Evolutionary conservation across 2,329 filamentous ascomycete species (phyloP).

Genomic region (Chrysoporthe puriensis): DNA sequence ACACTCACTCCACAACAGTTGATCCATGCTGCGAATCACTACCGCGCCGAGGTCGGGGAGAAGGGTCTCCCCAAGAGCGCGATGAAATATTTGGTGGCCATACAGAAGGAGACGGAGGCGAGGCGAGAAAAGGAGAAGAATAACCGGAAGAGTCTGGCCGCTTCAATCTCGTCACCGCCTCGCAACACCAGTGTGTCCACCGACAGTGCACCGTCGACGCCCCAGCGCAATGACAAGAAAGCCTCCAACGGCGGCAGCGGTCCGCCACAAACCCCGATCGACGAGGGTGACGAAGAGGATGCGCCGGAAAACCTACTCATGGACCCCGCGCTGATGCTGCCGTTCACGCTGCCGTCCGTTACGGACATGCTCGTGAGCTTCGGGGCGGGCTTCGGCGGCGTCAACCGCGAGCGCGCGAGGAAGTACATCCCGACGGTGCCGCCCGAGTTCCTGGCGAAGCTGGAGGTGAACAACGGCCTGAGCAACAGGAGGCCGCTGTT

Average conservation of each 20-base stretch:
- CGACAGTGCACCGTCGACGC: constrained; percentile 50
- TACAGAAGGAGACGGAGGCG: constrained; percentile 74
- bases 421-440: constrained; percentile 97
- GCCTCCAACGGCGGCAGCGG: constrained; percentile 47
- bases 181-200: constrained; percentile 37
- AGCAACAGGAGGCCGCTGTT: constrained; percentile 59
- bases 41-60: constrained; percentile 92
- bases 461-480: constrained; percentile 62
- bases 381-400: constrained; percentile 89
- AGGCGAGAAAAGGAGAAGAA: constrained; percentile 58
- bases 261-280: constrained; percentile 45
- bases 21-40: constrained; percentile 89
- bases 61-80: constrained; percentile 88
- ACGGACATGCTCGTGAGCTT: constrained; percentile 98
- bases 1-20: constrained; percentile 84
- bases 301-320: constrained; percentile 76
- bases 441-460: constrained; percentile 86
- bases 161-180: constrained; percentile 28
- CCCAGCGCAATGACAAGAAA: constrained; percentile 40
- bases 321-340: constrained; percentile 89
- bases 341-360: constrained; percentile 91
- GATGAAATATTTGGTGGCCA: constrained; percentile 79
- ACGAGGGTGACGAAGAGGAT: constrained; percentile 67
- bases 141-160: constrained; percentile 47
- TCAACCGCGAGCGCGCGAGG: constrained; percentile 87